Percentiles rank a stretch among this genome's conserved stretches.
phyloP scores from a whole-genome alignment of 768 basidiomycete genomes.

The Termitomyces heimii region DNA sequence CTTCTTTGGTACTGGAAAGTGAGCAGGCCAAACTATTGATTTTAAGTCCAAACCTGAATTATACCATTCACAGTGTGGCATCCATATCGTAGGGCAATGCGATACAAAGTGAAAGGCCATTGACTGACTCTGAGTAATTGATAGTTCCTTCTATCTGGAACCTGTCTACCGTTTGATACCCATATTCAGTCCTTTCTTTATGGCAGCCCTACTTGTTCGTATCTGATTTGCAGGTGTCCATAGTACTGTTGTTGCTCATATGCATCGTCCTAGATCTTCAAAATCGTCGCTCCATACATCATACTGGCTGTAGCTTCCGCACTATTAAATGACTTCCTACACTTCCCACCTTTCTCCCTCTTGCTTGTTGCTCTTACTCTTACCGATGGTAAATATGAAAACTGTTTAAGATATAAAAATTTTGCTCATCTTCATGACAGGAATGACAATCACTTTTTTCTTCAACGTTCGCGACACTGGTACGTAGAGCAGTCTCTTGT shows the following conservation, averaged over 20 bases:
- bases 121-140: background rate
- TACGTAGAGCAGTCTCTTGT: slow-evolving; percentile 17
- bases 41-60: background rate
- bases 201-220: slow-evolving; percentile 66
- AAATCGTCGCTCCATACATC: slow-evolving; percentile 76
- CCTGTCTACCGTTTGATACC: slow-evolving; percentile 86
- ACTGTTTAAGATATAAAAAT: background rate
- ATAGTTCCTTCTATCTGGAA: slow-evolving; percentile 77
- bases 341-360: slow-evolving; percentile 74
- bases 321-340: slow-evolving; percentile 57
- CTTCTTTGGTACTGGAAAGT: slow-evolving; percentile 85
- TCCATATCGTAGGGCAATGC: slow-evolving; percentile 62
- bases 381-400: slow-evolving; percentile 48
- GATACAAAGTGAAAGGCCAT: background rate
- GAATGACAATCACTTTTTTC: slow-evolving; percentile 83
- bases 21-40: slow-evolving; percentile 21
- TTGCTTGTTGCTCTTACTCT: slow-evolving; percentile 73
- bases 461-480: slow-evolving; percentile 78
- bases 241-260: background rate
- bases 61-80: slow-evolving; percentile 47
- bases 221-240: background rate
- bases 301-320: slow-evolving; percentile 68
- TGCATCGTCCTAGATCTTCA: slow-evolving; percentile 53
- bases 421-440: slow-evolving; percentile 27
- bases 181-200: slow-evolving; percentile 80